A percentile compares a stretch with the other conserved stretches of the same genome.
These are phyloP conservation scores for Lactarius sanguifluus DNA, from an alignment of 768 basidiomycete species.

Conservation along the genomic window DNA sequence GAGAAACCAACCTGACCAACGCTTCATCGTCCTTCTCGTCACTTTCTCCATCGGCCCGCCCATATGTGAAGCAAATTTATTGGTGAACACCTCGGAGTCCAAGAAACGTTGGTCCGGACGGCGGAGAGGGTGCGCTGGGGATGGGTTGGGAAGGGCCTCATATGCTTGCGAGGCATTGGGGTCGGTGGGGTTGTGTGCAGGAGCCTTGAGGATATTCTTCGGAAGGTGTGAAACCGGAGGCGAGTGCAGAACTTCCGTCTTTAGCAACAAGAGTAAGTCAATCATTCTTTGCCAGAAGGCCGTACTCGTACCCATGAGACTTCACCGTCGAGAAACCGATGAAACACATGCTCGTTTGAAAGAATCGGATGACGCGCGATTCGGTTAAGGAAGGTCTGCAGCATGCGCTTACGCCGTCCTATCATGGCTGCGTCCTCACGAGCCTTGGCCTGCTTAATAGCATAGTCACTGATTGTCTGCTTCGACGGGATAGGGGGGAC, in stretches of 20 bases:
- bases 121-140: constrained; percentile 83
- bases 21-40: constrained; percentile 84
- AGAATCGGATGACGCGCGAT: constrained; percentile 89
- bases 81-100: constrained; percentile 94
- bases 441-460: constrained; percentile 93
- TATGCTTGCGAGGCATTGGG: constrained; percentile 70
- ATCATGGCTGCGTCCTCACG: constrained; percentile 95
- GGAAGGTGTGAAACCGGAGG: constrained; percentile 89
- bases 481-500: constrained; percentile 98
- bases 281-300: background rate
- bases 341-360: constrained; percentile 94
- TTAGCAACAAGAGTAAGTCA: constrained; percentile 19
- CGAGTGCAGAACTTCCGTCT: constrained; percentile 92
- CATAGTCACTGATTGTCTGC: constrained; percentile 94
- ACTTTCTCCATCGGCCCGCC: constrained; percentile 95
- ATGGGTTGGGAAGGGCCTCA: constrained; percentile 84
- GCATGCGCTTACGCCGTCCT: constrained; percentile 86
- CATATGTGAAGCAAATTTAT: constrained; percentile 92
- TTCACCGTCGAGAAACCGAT: constrained; percentile 92
- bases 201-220: constrained; percentile 94
- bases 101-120: constrained; percentile 93
- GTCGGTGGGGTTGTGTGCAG: constrained; percentile 92
- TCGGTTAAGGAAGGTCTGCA: constrained; percentile 93
- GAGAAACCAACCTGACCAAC: constrained; percentile 79
- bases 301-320: constrained; percentile 81